Base-by-base conservation (phyloP, 495 filamentous ascomycete species). In the Lophiostoma macrostomum region DNA sequence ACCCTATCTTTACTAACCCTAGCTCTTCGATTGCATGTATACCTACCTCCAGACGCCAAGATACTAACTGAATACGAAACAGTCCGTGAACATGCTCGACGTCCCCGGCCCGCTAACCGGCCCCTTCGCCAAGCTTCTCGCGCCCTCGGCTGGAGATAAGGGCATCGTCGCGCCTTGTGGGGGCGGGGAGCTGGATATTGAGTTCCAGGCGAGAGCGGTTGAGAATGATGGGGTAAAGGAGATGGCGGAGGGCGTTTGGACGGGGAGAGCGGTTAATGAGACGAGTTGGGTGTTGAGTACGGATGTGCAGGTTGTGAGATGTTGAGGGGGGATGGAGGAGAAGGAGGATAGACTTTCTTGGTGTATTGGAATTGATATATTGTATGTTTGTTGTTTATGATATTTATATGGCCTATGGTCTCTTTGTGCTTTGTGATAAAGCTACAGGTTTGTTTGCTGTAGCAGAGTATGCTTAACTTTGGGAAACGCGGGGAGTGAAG, bases 11-110 rank as follows among this genome's bases (percentile, higher is more conserved):
- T n/a, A n/a, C n/a, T n/a, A n/a, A n/a, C n/a, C n/a, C n/a, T n/a
- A n/a, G n/a, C n/a, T n/a, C n/a, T n/a, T n/a, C n/a, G n/a, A n/a
- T n/a, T n/a, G n/a, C n/a, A n/a, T n/a, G n/a, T n/a, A n/a, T n/a
- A n/a, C n/a, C n/a, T n/a, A n/a, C n/a, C n/a, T n/a, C n/a, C n/a
- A n/a, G n/a, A n/a, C n/a, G 16, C 27, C 49, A 10, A 43, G 43
- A 36, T 27, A 39, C 52, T 32, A 28, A 46, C 19, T 22, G n/a
- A n/a, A n/a, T n/a, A n/a, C 12, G n/a, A 24, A 25, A 12, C 42
- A 56, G 52, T 47, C 42, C 25, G 42, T 56, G 35, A 43, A 43
- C 16, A 56, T 56, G 52, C 52, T 56, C 27, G 32, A 47, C 13
- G 52, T 48, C 25, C 11, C 13, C 3, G 52, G 52, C 19, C 52